These are phyloP conservation scores for Monarda citriodora DNA, from an alignment of 305 asterid genomes.

Conservation along the genomic window DNA sequence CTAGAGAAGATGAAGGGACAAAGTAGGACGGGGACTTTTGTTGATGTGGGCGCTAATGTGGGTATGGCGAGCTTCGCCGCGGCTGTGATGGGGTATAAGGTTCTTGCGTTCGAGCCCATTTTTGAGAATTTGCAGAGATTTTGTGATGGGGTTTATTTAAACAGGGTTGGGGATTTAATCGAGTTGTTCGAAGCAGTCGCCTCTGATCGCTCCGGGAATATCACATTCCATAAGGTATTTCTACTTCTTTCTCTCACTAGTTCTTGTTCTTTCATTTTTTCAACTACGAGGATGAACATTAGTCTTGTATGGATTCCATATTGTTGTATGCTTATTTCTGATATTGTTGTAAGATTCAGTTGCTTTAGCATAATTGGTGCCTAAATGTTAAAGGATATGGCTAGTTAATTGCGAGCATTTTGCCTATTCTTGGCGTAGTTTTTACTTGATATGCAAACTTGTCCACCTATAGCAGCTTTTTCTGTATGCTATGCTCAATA, in stretches of 20 bases:
- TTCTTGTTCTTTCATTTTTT: too few species aligned
- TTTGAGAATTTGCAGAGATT: conserved; percentile 96
- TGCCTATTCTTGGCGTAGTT: not conserved
- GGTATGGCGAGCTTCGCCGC: conserved; percentile 99
- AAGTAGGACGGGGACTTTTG: conserved; percentile 54
- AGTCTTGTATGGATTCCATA: not conserved
- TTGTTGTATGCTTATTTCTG: not conserved
- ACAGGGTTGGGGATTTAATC: conserved; percentile 70
- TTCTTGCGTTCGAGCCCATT: conserved; percentile 94
- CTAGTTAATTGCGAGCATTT: not conserved
- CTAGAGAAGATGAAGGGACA: conserved; percentile 55
- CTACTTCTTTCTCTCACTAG: not conserved
- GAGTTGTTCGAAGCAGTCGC: conserved; percentile 89
- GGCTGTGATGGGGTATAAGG: conserved; percentile 95
- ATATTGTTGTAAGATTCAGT: not conserved
- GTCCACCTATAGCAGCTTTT: not conserved
- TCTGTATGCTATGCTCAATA: not conserved
- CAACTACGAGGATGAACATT: not conserved
- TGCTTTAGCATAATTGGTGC: not conserved
- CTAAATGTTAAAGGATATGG: not conserved
- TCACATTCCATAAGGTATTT: conserved; percentile 94
- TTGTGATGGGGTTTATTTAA: conserved; percentile 94
- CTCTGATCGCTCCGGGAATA: conserved; percentile 77
- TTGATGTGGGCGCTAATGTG: conserved; percentile 98
- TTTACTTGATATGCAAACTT: not conserved